Conservation (phyloP, 148 eudicot genomes). For the Chenopodium quinoa region DNA sequence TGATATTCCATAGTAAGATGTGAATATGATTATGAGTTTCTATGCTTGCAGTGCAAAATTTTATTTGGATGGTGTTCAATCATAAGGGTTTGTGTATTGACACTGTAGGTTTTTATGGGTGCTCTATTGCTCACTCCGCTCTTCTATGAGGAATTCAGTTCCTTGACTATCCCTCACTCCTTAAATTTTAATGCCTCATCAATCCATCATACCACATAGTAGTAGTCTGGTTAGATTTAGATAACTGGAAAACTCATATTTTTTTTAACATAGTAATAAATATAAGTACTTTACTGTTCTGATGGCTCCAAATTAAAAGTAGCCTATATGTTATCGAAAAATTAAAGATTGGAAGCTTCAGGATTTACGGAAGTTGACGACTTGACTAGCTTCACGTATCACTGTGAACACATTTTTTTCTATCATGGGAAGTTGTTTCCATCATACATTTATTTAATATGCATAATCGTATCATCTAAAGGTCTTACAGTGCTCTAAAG, state of each 20-base stretch:
- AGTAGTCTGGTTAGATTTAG: neutral
- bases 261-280: neutral
- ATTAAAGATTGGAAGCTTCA: neutral
- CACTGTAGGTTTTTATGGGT: too few relatives aligned
- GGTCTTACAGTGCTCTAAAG: neutral
- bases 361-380: neutral
- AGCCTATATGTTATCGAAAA: neutral
- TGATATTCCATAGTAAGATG: too few relatives aligned
- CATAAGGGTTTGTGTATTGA: too few relatives aligned
- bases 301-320: neutral
- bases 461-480: neutral
- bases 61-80: too few relatives aligned
- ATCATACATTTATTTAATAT: neutral
- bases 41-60: too few relatives aligned
- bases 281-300: neutral
- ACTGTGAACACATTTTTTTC: too few relatives aligned
- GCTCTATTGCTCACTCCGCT: too few relatives aligned
- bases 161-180: neutral
- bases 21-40: too few relatives aligned
- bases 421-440: neutral
- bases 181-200: neutral
- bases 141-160: too few relatives aligned
- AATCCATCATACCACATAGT: neutral
- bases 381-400: neutral
- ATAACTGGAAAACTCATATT: neutral